Percentiles rank a stretch among this genome's conserved stretches.
phyloP scores from a whole-genome alignment of 2,329 filamentous ascomycete genomes.

The Drechslerella dactyloides region DNA sequence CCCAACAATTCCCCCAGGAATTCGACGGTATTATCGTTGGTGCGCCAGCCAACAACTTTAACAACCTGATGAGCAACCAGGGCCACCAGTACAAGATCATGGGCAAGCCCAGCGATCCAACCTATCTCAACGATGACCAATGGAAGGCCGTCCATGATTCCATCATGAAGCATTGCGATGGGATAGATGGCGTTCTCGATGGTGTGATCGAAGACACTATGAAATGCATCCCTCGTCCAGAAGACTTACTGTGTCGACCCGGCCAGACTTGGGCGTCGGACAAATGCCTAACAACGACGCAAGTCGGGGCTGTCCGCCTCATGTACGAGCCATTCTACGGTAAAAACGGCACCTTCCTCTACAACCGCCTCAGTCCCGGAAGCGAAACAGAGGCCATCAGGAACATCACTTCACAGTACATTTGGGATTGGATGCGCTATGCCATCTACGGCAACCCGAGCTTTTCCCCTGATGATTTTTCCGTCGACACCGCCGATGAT shows the following conservation, averaged over 20 bases:
- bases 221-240: slow-evolving; percentile 57
- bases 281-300: slow-evolving; percentile 56
- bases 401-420: neutral
- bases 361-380: slow-evolving; percentile 21
- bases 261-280: slow-evolving; percentile 14
- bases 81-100: slow-evolving; percentile 32
- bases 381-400: neutral
- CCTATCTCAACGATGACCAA: slow-evolving; percentile 53
- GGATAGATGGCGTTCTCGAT: slow-evolving; percentile 61
- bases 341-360: slow-evolving; percentile 57
- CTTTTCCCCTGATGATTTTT: slow-evolving; percentile 58
- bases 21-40: slow-evolving; percentile 62
- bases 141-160: slow-evolving; percentile 57
- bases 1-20: slow-evolving; percentile 61
- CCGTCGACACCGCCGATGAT: slow-evolving; percentile 57
- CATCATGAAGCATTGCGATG: slow-evolving; percentile 62
- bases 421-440: slow-evolving; percentile 60
- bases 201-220: slow-evolving; percentile 59
- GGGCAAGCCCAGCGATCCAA: slow-evolving; percentile 50
- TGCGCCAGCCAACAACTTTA: slow-evolving; percentile 59
- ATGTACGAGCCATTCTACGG: slow-evolving; percentile 57
- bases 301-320: slow-evolving; percentile 56
- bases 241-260: slow-evolving; percentile 56
- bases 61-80: slow-evolving; percentile 58
- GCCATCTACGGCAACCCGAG: slow-evolving; percentile 59